Conservation (phyloP, 225 moss, liverwort and hornwort genomes). For the Polytrichum commune region DNA sequence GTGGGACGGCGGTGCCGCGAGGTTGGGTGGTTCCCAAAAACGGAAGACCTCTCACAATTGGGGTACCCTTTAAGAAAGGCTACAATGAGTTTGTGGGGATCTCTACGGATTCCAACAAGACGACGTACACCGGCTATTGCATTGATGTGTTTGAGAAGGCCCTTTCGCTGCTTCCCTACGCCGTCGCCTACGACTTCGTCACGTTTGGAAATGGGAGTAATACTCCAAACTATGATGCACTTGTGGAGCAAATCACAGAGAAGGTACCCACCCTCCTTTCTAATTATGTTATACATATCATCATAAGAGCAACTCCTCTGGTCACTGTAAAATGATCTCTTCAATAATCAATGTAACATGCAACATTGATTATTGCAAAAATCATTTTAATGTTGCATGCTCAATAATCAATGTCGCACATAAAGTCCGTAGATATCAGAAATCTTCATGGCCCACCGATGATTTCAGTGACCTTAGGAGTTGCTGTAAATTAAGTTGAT, state of each 20-base stretch:
- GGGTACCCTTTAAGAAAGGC: slow-evolving; percentile 81
- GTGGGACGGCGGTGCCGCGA: slow-evolving; percentile 59
- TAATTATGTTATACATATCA: not conserved
- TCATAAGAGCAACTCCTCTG: too few relatives aligned
- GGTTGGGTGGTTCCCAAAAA: slow-evolving; percentile 90
- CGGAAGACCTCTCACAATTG: slow-evolving; percentile 70
- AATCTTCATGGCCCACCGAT: too few relatives aligned
- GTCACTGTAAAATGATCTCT: too few relatives aligned
- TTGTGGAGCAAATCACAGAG: slow-evolving; percentile 61
- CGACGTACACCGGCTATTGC: slow-evolving; percentile 75
- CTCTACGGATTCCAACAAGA: slow-evolving; percentile 34
- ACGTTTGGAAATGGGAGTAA: slow-evolving; percentile 73
- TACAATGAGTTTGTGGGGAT: slow-evolving; percentile 75
- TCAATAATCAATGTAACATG: too few relatives aligned
- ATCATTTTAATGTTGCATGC: too few relatives aligned
- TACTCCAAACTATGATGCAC: slow-evolving; percentile 73
- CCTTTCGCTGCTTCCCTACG: slow-evolving; percentile 66
- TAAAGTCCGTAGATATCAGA: too few relatives aligned
- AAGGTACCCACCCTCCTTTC: slow-evolving; percentile 41
- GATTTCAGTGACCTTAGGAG: too few relatives aligned
- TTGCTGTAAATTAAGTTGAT: too few relatives aligned
- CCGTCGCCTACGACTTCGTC: slow-evolving; percentile 61
- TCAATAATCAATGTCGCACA: too few relatives aligned
- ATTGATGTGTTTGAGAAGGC: slow-evolving; percentile 85
- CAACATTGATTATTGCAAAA: too few relatives aligned